A percentile compares a stretch with the other conserved stretches of the same genome.
Evolutionary conservation across 139 green algal genomes (phyloP).

Genomic region (Eudorina sp.): DNA sequence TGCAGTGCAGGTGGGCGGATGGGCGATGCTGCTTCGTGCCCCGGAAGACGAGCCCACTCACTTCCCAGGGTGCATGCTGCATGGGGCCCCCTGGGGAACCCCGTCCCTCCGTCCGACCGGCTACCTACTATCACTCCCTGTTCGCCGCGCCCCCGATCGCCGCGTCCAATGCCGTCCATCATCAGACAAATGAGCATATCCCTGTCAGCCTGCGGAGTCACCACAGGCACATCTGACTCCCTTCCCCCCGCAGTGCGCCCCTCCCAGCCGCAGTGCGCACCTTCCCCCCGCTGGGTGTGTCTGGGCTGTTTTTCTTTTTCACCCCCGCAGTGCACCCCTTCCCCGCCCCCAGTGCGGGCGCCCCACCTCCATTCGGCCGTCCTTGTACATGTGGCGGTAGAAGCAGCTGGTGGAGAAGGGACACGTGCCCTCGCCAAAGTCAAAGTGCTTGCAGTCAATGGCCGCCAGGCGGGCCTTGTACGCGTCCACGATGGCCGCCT

Average conservation of each 20-base stretch:
- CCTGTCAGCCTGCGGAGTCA: not conserved
- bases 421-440: conserved; percentile 64
- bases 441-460: conserved; percentile 78
- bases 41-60: too few species aligned
- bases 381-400: conserved; percentile 81
- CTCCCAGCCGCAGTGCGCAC: not conserved
- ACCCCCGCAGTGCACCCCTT: not conserved
- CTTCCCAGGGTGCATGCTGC: too few species aligned
- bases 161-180: not conserved
- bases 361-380: conserved; percentile 67
- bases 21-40: too few species aligned
- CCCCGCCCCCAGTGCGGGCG: not conserved
- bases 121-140: too few species aligned
- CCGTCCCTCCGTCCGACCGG: too few species aligned
- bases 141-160: too few species aligned
- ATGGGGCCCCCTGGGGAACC: too few species aligned
- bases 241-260: not conserved
- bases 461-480: conserved; percentile 71
- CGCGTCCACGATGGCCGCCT: conserved; percentile 55
- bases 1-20: not conserved
- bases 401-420: conserved; percentile 90
- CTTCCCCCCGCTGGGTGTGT: not conserved
- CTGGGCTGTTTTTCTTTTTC: not conserved
- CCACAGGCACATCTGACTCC: not conserved
- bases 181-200: not conserved